Evolutionary conservation across 2,329 filamentous ascomycete genomes (phyloP).

Genomic region (Fusarium acutatum): DNA sequence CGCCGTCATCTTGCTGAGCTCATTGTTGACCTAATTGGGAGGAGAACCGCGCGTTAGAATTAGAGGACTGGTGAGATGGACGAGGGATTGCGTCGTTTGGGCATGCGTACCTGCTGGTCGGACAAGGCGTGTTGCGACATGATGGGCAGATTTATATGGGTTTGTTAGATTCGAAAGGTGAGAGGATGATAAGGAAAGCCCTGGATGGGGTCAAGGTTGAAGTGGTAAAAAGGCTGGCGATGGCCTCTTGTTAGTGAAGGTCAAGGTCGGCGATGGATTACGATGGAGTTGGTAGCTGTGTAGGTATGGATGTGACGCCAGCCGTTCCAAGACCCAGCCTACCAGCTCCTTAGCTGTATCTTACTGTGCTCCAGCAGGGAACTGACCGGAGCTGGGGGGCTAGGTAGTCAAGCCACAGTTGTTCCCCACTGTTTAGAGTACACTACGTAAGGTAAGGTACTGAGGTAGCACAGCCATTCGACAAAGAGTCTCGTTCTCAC

Average conservation of each 20-base stretch:
- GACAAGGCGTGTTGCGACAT: conserved; percentile 98
- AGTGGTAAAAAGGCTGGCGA: conserved; percentile 28
- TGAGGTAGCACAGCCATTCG: conserved; percentile 24
- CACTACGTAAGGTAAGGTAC: not conserved
- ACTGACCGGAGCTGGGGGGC: conserved; percentile 18
- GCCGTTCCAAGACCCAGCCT: conserved; percentile 15
- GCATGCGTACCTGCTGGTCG: conserved; percentile 84
- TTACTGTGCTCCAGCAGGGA: conserved; percentile 26
- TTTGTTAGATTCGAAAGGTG: conserved; percentile 16
- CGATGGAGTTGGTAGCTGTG: conserved; percentile 40
- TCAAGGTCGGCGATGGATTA: conserved; percentile 22
- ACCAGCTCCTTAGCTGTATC: conserved; percentile 18
- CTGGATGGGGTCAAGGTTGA: conserved; percentile 3
- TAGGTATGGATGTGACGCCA: conserved; percentile 38
- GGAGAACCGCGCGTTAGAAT: conserved; percentile 23
- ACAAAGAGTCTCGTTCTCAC: not conserved
- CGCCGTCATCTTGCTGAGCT: conserved; percentile 99
- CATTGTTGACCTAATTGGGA: conserved; percentile 80
- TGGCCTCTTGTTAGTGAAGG: conserved; percentile 33
- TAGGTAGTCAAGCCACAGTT: conserved; percentile 33
- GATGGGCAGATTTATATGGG: conserved; percentile 51
- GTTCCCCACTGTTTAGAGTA: conserved; percentile 7
- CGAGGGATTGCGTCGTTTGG: conserved; percentile 30
- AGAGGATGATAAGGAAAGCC: not conserved
- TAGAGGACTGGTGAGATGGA: conserved; percentile 6